Percentiles rank a stretch among this genome's conserved stretches.
These are phyloP conservation scores for Agaricus blazei DNA, from an alignment of 768 basidiomycete species.

Conservation along the genomic window DNA sequence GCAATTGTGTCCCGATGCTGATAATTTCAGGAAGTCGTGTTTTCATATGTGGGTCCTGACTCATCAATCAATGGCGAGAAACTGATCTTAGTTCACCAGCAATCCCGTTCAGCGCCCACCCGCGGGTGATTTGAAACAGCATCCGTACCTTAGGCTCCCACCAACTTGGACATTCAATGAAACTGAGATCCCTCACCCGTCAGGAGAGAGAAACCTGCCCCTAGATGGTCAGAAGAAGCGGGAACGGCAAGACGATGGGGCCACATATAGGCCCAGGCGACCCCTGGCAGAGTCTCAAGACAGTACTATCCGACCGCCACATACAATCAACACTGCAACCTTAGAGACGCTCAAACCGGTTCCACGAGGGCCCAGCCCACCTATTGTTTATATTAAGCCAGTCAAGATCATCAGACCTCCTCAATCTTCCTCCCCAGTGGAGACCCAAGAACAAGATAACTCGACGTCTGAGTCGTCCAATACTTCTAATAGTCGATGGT, in stretches of 20 bases:
- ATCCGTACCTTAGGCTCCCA: conserved; percentile 58
- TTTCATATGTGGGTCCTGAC: conserved; percentile 57
- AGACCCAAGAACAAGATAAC: conserved; percentile 1
- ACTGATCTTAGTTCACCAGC: conserved; percentile 26
- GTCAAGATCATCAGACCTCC: conserved; percentile 15
- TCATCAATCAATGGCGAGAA: neutral
- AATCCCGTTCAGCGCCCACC: conserved; percentile 67
- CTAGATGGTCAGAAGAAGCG: neutral
- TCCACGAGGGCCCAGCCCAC: conserved; percentile 20
- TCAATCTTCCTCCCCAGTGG: conserved; percentile 15
- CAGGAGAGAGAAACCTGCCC: neutral
- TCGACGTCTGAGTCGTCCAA: conserved; percentile 11
- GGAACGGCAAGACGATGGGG: neutral
- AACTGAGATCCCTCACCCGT: conserved; percentile 13
- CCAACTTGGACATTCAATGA: conserved; percentile 42
- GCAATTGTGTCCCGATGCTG: conserved; percentile 52
- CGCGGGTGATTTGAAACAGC: conserved; percentile 57
- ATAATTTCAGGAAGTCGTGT: conserved; percentile 72
- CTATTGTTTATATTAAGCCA: conserved; percentile 21
- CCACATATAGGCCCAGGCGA: neutral
- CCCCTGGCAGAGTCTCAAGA: neutral
- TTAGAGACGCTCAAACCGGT: conserved; percentile 1
- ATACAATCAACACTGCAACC: conserved; percentile 4
- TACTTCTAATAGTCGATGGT: conserved; percentile 10
- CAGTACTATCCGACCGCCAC: neutral